Evolutionary conservation across 371 early-diverging fungal species (phyloP).

Genomic region (Apophysomyces elegans): DNA sequence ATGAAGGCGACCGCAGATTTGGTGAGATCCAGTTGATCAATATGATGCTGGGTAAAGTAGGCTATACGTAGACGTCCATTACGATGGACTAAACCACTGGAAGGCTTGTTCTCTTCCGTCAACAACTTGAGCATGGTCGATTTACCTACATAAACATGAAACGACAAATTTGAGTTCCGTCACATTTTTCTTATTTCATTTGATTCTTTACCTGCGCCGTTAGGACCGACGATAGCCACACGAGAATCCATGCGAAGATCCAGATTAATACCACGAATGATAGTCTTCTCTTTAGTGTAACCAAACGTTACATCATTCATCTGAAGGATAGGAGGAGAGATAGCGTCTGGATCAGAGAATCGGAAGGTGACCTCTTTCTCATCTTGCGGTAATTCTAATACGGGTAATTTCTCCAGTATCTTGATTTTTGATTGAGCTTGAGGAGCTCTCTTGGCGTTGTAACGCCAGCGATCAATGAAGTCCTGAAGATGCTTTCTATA

Average conservation of each 20-base stretch:
- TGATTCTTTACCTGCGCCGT: constrained; percentile 81
- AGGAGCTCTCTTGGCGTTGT: constrained; percentile 97
- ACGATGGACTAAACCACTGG: constrained; percentile 80
- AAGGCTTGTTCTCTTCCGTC: constrained; percentile 82
- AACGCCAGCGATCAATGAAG: constrained; percentile 99
- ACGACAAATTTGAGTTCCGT: neutral
- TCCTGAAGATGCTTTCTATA: constrained; percentile 94
- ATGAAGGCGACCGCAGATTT: constrained; percentile 89
- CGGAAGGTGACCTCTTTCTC: constrained; percentile 87
- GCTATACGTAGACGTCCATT: constrained; percentile 95
- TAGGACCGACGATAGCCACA: constrained; percentile 93
- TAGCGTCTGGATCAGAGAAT: constrained; percentile 89
- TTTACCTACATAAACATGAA: constrained; percentile 54
- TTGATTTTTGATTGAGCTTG: constrained; percentile 99
- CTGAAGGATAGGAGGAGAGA: constrained; percentile 92
- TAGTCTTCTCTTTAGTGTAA: constrained; percentile 71
- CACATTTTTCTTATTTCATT: constrained; percentile 16
- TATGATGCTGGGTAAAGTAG: constrained; percentile 98
- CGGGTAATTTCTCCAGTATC: constrained; percentile 96
- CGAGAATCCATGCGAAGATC: constrained; percentile 97
- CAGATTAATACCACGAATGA: constrained; percentile 83
- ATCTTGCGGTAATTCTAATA: constrained; percentile 85
- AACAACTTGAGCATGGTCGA: constrained; percentile 91
- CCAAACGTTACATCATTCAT: constrained; percentile 92
- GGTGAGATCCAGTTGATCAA: constrained; percentile 92